Conservation (phyloP, 1,284 basidiomycete genomes). For the Ganoderma resinaceum region DNA sequence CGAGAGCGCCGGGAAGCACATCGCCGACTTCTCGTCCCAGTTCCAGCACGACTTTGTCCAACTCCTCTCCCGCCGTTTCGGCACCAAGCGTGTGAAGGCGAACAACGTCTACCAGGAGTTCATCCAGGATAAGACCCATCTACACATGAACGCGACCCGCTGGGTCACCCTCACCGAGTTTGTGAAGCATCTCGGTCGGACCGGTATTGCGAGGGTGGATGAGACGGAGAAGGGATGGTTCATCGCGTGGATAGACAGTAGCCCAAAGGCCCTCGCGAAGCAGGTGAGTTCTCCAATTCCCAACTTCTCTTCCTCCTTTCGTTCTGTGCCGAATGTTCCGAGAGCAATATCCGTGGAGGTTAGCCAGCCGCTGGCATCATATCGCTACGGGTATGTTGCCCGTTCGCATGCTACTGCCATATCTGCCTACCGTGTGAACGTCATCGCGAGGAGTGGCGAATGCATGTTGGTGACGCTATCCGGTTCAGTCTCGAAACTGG, state of each 20-base stretch:
- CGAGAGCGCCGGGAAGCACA: constrained; percentile 90
- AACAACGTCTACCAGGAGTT: constrained; percentile 99
- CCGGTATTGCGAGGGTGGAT: constrained; percentile 91
- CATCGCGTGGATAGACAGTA: constrained; percentile 96
- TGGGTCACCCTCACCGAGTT: constrained; percentile 99
- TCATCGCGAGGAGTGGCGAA: neutral
- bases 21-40: constrained; percentile 87
- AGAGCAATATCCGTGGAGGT: constrained; percentile 5
- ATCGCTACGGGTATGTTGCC: constrained; percentile 1
- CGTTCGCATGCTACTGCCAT: constrained; percentile 2
- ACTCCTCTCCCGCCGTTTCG: constrained; percentile 89
- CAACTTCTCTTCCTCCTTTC: neutral
- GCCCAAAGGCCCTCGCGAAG: constrained; percentile 91
- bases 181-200: constrained; percentile 87
- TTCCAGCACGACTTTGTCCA: constrained; percentile 95
- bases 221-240: constrained; percentile 99
- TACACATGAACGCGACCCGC: constrained; percentile 98
- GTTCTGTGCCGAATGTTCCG: constrained; percentile 2
- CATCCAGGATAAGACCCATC: constrained; percentile 93
- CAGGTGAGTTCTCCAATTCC: constrained; percentile 55
- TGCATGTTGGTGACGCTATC: constrained; percentile 3
- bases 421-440: neutral
- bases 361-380: constrained; percentile 1
- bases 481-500: constrained; percentile 4
- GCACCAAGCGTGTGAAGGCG: constrained; percentile 91